Percentiles rank a stretch among this genome's conserved stretches.
Evolutionary conservation across 768 basidiomycete species (phyloP).

Genomic region (Podaxis carcinomalis): DNA sequence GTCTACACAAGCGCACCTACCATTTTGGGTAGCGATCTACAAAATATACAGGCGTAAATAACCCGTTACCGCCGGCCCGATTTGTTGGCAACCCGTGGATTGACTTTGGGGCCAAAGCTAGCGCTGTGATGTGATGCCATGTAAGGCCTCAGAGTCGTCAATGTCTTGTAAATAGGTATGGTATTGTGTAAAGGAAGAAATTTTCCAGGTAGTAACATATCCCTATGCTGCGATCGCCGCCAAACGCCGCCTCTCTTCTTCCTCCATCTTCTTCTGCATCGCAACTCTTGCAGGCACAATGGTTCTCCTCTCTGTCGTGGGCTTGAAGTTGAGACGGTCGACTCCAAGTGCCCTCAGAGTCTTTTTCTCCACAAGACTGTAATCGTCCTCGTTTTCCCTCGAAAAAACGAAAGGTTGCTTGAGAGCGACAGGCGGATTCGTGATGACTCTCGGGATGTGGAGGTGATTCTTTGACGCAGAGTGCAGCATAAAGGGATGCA

Average conservation of each 20-base stretch:
- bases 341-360: slow-evolving; percentile 51
- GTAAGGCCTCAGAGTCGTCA: not conserved
- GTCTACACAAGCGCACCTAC: not conserved
- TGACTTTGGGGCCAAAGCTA: no score
- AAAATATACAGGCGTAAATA: slow-evolving; percentile 20
- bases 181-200: no score
- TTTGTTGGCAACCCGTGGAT: not conserved
- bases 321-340: slow-evolving; percentile 39
- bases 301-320: slow-evolving; percentile 41
- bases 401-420: slow-evolving; percentile 51
- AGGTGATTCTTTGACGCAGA: slow-evolving; percentile 58
- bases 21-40: slow-evolving; percentile 5
- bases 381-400: slow-evolving; percentile 39
- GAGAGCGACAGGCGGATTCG: slow-evolving; percentile 58
- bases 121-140: no score
- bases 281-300: slow-evolving; percentile 43
- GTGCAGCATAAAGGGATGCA: slow-evolving; percentile 65
- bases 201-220: not conserved
- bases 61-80: slow-evolving; percentile 13
- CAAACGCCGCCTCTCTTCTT: slow-evolving; percentile 43
- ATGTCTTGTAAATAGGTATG: not conserved
- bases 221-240: slow-evolving; percentile 10
- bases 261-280: slow-evolving; percentile 43
- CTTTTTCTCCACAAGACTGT: slow-evolving; percentile 56
- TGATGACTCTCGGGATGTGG: slow-evolving; percentile 55